Percentiles rank a stretch among this genome's conserved stretches.
Evolutionary conservation across 192 early-diverging fungal species (phyloP).

Genomic region (Backusella morwellensis): DNA sequence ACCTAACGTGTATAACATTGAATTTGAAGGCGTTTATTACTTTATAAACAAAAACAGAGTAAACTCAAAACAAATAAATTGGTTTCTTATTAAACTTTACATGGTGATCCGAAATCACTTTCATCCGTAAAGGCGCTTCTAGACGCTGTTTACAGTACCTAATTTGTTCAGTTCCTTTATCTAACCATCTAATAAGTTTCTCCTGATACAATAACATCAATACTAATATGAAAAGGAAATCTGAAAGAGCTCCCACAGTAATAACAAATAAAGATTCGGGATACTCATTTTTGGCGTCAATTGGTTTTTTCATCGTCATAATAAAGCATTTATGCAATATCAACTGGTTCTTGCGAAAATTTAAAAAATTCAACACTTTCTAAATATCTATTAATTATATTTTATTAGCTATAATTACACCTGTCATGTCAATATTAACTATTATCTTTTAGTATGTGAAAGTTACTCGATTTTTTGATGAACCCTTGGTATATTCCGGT

Average conservation of each 20-base stretch:
- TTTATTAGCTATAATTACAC: not conserved
- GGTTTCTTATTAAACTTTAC: not conserved
- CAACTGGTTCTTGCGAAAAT: not conserved
- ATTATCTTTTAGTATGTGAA: not conserved
- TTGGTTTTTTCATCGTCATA: not conserved
- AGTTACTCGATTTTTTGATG: not conserved
- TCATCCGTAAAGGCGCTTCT: not conserved
- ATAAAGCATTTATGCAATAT: not conserved
- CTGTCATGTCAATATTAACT: not conserved
- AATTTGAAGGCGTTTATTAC: not conserved
- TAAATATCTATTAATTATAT: not conserved
- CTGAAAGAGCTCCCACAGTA: not conserved
- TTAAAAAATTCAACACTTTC: not conserved
- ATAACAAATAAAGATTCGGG: not conserved
- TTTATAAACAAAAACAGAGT: not conserved
- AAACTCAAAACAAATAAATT: not conserved
- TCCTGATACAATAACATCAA: not conserved
- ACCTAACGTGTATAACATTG: not conserved
- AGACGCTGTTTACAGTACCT: not conserved
- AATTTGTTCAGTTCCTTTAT: not conserved
- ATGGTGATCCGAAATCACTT: not conserved
- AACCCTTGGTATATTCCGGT: not conserved
- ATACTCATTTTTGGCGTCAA: not conserved
- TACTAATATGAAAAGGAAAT: not conserved
- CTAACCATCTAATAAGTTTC: not conserved